Evolutionary conservation across 1,284 basidiomycete species (phyloP), one percentile per base, ranked within the genome.

Genomic region (Tilletiaria anomala): DNA sequence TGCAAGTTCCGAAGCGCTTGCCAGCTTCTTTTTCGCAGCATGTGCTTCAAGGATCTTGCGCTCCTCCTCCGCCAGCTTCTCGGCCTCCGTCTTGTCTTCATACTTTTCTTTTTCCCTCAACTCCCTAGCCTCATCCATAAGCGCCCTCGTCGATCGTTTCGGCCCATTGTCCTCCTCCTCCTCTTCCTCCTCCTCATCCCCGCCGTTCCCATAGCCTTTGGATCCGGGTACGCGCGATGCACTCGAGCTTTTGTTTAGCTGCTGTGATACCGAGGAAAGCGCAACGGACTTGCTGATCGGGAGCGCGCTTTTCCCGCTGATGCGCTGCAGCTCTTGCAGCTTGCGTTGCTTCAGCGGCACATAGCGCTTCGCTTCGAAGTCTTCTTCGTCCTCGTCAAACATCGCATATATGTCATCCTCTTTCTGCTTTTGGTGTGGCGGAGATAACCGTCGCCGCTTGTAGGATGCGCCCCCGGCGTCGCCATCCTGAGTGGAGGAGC

Each of bases 1-100:
- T 2, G 93, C 91, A 21, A 97, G 70, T 66, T 99, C 93, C 58
- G 85, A 71, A 50, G 88, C 88, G 11, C 85, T 84, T 0, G 83
- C 85, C 3, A 99, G 76, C 66, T 91, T 93, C 64, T 83, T 77
- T 12, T 83, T 75, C 47, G 83, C 83, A 31, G 85, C 83, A 58
- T 96, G 87, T 10, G 89, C 88, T 39, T 83, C 82, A 4, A 97
- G 70, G 43, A 97, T 83, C 57, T 83, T 81, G 6, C 81, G 83
- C 65, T 97, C 91, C 41, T 76, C 79, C 66, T 96, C 93, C 35
- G 82, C 80, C 8, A 76, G 78, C 61, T 81, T 82, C 67, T 97
- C 80, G 6, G 75, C 76, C 45, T 86, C 71, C 17, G 78, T 76
- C 65, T 76, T 78, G 60, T 89, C 83, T 47, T 75, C 75, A 20